A percentile compares a stretch with the other conserved stretches of the same genome.
Conservation (phyloP, 345 rosid species). For the Gossypium arboreum region DNA sequence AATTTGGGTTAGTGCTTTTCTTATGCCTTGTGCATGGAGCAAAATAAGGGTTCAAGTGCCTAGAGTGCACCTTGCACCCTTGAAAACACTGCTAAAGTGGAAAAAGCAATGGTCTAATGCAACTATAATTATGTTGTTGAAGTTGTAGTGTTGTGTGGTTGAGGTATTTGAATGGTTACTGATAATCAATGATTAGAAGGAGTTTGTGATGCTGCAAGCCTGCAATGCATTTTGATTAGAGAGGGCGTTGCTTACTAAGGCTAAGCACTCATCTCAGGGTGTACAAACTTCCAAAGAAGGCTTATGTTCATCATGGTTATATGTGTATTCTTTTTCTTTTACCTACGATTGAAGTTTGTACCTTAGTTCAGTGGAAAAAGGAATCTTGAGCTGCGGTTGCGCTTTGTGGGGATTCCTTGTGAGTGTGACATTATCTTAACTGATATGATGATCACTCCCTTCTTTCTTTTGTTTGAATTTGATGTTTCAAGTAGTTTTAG, state of each 20-base stretch:
- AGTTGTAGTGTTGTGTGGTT: neutral
- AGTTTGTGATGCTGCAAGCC: neutral
- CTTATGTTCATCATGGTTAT: neutral
- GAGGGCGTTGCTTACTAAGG: neutral
- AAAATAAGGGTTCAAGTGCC: no score
- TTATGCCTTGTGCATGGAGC: no score
- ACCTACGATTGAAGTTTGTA: neutral
- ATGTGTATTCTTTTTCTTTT: neutral
- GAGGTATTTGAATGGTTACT: neutral
- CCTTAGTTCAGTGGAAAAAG: neutral
- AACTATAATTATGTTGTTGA: neutral
- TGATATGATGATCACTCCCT: neutral
- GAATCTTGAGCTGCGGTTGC: neutral
- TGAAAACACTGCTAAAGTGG: no score
- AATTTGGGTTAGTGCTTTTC: no score
- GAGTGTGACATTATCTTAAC: neutral
- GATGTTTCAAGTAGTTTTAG: neutral
- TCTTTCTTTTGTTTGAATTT: neutral
- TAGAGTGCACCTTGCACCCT: no score
- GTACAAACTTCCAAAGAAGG: neutral
- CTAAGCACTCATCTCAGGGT: neutral
- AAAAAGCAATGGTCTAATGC: no score
- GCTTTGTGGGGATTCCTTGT: neutral
- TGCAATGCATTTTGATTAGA: neutral
- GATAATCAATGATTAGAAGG: neutral